Percentiles rank a stretch among this genome's conserved stretches.
These are phyloP conservation scores for Fraxinus floribunda DNA, from an alignment of 305 asterid species.

Conservation along the genomic window DNA sequence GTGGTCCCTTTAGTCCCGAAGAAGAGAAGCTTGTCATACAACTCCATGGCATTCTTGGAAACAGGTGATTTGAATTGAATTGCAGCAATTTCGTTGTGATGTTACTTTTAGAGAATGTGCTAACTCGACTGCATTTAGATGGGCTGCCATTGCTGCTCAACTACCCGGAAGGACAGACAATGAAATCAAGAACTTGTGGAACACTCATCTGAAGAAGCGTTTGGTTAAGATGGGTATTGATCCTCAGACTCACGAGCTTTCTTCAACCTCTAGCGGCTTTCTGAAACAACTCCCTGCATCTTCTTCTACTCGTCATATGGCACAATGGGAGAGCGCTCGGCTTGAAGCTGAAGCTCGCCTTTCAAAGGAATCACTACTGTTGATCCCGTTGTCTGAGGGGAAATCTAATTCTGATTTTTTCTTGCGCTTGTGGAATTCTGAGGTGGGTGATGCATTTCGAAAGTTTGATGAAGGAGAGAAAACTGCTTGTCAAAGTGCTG, in stretches of 20 bases:
- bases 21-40: conserved; percentile 94
- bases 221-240: conserved; percentile 72
- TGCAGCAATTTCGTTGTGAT: neutral
- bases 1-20: conserved; percentile 75
- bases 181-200: conserved; percentile 95
- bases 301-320: conserved; percentile 95
- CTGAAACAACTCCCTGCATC: conserved; percentile 37
- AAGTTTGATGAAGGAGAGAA: conserved; percentile 33
- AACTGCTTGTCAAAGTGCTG: conserved; percentile 29
- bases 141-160: conserved; percentile 95
- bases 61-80: conserved; percentile 51
- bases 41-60: conserved; percentile 89
- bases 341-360: conserved; percentile 97
- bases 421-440: conserved; percentile 84
- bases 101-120: neutral
- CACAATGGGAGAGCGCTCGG: conserved; percentile 96
- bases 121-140: conserved; percentile 38
- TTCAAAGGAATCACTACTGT: conserved; percentile 57
- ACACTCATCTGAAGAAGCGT: conserved; percentile 83
- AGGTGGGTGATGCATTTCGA: conserved; percentile 73
- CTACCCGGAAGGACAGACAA: conserved; percentile 94
- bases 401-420: conserved; percentile 50
- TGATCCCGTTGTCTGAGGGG: conserved; percentile 29
- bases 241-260: conserved; percentile 78
- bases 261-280: conserved; percentile 28